Conservation (phyloP, 768 basidiomycete species). For the Pleurotus salmoneostramineus region DNA sequence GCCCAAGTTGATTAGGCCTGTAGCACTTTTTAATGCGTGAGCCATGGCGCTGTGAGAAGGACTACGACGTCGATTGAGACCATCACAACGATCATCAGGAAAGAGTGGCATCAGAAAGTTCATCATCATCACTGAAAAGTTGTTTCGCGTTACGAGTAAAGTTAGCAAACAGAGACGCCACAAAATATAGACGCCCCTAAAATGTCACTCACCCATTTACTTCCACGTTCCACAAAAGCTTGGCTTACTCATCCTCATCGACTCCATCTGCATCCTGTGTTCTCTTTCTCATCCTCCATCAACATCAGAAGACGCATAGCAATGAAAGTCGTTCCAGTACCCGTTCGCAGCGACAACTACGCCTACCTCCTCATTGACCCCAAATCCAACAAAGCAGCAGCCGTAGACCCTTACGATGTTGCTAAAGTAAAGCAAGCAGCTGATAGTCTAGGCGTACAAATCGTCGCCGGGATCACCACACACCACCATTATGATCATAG, state of each 20-base stretch:
- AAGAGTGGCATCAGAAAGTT: no score
- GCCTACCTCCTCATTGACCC: slow-evolving; percentile 81
- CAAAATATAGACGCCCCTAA: no score
- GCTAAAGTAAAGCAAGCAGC: slow-evolving; percentile 64
- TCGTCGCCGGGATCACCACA: slow-evolving; percentile 80
- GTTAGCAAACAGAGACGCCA: no score
- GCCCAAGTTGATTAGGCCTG: no score
- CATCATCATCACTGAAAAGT: no score
- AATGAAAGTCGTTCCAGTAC: slow-evolving; percentile 80
- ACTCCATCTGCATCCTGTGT: slow-evolving; percentile 11
- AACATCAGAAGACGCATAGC: slow-evolving; percentile 4
- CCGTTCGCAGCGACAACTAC: slow-evolving; percentile 80
- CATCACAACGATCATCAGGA: no score
- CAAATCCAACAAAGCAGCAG: slow-evolving; percentile 62
- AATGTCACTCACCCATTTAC: not conserved
- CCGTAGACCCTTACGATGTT: slow-evolving; percentile 79
- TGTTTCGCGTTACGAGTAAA: no score
- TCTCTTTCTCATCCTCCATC: slow-evolving; percentile 15
- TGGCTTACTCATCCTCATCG: slow-evolving; percentile 1
- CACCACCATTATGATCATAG: slow-evolving; percentile 92
- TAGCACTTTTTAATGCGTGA: no score
- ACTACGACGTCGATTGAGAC: no score
- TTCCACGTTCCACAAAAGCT: not conserved
- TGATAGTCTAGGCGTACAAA: slow-evolving; percentile 51
- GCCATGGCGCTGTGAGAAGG: no score